A percentile compares a stretch with the other conserved stretches of the same genome.
Conservation (phyloP, 768 basidiomycete genomes). For the Phylloporus sp. region DNA sequence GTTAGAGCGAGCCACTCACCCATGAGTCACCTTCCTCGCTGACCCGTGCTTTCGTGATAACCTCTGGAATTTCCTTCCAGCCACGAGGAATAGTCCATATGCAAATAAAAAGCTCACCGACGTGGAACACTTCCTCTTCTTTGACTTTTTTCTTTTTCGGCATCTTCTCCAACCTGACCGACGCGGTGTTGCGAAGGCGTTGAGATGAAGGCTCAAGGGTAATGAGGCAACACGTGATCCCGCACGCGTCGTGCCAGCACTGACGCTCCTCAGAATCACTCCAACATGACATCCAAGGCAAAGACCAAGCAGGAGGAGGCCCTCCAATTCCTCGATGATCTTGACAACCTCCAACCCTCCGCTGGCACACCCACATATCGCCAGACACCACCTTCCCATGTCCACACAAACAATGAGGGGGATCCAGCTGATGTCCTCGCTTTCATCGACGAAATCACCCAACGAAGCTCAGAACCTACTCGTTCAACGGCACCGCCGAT, state of each 20-base stretch:
- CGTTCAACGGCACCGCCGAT: conserved; percentile 51
- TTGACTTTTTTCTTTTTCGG: conserved; percentile 26
- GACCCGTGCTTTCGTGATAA: conserved; percentile 57
- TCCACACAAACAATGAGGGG: conserved; percentile 42
- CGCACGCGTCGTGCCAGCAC: neutral
- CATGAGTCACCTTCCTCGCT: conserved; percentile 44
- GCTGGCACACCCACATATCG: conserved; percentile 24
- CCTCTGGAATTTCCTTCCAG: conserved; percentile 39
- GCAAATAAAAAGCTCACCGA: conserved; percentile 35
- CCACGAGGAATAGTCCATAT: neutral
- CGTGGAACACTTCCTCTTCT: conserved; percentile 41
- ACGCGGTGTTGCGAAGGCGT: neutral
- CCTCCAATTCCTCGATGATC: conserved; percentile 88
- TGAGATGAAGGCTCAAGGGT: neutral
- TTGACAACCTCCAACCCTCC: conserved; percentile 72
- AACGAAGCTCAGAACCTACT: conserved; percentile 81
- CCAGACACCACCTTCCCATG: conserved; percentile 16
- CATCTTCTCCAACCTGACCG: conserved; percentile 11
- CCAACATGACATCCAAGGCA: conserved; percentile 41
- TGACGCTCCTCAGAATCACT: neutral
- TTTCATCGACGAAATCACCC: conserved; percentile 92
- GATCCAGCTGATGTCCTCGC: conserved; percentile 84
- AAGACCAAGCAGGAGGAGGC: conserved; percentile 88
- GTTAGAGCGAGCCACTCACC: conserved; percentile 36
- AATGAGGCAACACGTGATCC: conserved; percentile 15